Percentiles rank a stretch among this genome's conserved stretches.
Conservation (phyloP, 345 rosid species). For the Ricinus communis region DNA sequence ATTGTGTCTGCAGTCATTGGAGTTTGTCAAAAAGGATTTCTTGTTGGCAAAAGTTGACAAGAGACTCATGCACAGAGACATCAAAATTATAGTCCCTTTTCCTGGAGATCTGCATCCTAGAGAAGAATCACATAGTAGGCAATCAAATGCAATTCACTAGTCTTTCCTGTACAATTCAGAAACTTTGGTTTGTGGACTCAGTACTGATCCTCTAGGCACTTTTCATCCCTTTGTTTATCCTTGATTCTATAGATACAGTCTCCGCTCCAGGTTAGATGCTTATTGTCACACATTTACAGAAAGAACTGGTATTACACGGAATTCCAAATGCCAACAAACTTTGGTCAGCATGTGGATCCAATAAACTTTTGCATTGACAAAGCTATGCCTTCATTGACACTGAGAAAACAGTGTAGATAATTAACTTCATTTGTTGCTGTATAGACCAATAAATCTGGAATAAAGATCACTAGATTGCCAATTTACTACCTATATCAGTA, state of each 20-base stretch:
- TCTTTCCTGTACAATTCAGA: background rate
- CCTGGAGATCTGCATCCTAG: background rate
- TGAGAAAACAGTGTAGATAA: background rate
- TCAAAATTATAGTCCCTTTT: background rate
- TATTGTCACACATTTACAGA: background rate
- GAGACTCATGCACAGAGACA: background rate
- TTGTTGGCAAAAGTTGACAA: background rate
- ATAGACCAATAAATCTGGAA: background rate
- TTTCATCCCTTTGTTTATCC: background rate
- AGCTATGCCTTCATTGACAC: background rate
- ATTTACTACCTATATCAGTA: background rate
- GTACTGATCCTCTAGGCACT: background rate
- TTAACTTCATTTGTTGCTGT: background rate
- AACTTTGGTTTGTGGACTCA: background rate
- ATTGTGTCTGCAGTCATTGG: background rate
- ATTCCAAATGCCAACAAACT: background rate
- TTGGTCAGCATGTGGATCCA: background rate
- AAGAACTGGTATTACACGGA: background rate
- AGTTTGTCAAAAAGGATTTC: too few relatives aligned
- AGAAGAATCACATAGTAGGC: background rate
- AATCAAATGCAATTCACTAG: background rate
- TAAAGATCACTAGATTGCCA: background rate
- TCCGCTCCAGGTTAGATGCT: background rate
- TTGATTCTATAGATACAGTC: background rate
- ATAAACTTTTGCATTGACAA: background rate